A percentile compares a stretch with the other conserved stretches of the same genome.
Conservation (phyloP, 176 grass and related monocot genomes). For the Panicum miliaceum region DNA sequence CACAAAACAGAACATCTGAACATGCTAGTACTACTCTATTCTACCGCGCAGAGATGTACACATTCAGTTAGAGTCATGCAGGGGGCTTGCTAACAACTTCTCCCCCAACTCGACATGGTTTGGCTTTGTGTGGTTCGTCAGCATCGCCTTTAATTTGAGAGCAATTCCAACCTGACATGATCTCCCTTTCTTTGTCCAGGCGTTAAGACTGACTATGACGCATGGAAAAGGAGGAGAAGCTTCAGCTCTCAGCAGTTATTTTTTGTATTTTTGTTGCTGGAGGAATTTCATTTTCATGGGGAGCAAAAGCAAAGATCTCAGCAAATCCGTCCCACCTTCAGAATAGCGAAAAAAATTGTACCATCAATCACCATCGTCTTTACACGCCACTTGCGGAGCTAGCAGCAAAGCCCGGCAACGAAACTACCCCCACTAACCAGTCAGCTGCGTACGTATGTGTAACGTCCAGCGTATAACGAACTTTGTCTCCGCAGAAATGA, state of each 20-base stretch:
- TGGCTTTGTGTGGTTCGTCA: constrained; percentile 6
- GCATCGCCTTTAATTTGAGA: constrained; percentile 5
- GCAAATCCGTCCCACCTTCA: constrained; percentile 10
- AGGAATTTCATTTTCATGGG: constrained; percentile 35
- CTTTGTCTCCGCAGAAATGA: neutral
- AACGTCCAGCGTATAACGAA: neutral
- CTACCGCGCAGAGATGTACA: neutral
- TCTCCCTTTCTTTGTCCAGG: constrained; percentile 33
- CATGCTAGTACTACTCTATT: neutral
- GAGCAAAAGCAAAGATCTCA: constrained; percentile 33
- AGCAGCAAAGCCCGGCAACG: constrained; percentile 12
- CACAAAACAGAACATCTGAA: neutral
- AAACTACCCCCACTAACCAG: neutral
- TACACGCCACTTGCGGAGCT: constrained; percentile 2
- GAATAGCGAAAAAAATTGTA: constrained; percentile 1
- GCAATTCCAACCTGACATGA: neutral
- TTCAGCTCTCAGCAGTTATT: neutral
- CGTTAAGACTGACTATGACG: constrained; percentile 25
- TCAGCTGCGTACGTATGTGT: neutral
- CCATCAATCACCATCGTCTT: constrained; percentile 50
- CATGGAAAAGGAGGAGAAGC: constrained; percentile 5
- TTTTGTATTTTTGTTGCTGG: neutral
- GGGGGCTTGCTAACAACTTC: neutral
- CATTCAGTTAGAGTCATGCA: neutral
- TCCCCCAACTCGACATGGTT: neutral